These are phyloP conservation scores for Pistacia vera DNA, from an alignment of 345 rosid species.

Conservation along the genomic window DNA sequence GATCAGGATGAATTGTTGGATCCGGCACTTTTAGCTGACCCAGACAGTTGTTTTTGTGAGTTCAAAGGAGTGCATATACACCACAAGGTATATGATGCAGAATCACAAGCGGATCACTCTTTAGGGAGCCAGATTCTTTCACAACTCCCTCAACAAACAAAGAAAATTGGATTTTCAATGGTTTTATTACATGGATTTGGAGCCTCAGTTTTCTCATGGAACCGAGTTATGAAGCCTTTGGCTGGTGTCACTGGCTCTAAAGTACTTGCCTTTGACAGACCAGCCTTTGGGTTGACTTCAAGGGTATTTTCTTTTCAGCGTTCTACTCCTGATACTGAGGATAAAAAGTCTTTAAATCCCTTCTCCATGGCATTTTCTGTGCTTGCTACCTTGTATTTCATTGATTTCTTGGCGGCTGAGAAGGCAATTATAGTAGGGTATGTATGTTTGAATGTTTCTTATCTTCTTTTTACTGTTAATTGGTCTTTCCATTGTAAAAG, in stretches of 20 bases:
- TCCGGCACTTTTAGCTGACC: conserved; percentile 71
- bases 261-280: conserved; percentile 90
- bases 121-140: conserved; percentile 7
- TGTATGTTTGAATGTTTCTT: conserved; percentile 24
- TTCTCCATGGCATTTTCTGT: conserved; percentile 87
- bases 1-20: conserved; percentile 77
- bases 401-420: conserved; percentile 64
- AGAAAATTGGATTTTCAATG: conserved; percentile 51
- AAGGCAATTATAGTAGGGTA: conserved; percentile 87
- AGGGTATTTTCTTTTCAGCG: conserved; percentile 40
- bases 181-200: conserved; percentile 91
- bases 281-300: conserved; percentile 89
- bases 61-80: conserved; percentile 78
- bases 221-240: conserved; percentile 68
- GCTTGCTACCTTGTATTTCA: conserved; percentile 72
- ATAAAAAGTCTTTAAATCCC: conserved; percentile 59
- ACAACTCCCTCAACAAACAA: conserved; percentile 18
- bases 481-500: neutral
- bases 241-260: conserved; percentile 59
- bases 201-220: conserved; percentile 92
- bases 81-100: conserved; percentile 63
- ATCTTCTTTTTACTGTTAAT: neutral
- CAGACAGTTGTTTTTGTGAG: conserved; percentile 90
- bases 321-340: conserved; percentile 20
- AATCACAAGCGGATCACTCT: conserved; percentile 27